Evolutionary conservation across 129 eudicot species (phyloP).

Genomic region (Flaveria linearis): DNA sequence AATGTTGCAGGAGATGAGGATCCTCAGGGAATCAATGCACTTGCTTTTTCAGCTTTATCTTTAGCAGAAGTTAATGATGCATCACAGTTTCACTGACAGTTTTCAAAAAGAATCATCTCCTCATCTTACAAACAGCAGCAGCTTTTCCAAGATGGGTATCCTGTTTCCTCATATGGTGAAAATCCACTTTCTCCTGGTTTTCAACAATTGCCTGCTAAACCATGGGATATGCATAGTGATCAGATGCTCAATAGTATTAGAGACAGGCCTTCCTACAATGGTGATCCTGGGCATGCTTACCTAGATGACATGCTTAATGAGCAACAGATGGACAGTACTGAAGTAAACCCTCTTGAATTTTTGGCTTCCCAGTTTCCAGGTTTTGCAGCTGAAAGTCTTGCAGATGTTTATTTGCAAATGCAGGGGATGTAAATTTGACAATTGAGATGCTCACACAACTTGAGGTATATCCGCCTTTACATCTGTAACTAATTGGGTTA

Average conservation of each 20-base stretch:
- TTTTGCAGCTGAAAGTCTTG: conserved; percentile 88
- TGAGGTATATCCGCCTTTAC: conserved; percentile 56
- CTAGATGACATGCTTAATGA: conserved; percentile 56
- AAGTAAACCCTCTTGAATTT: conserved; percentile 64
- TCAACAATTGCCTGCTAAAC: conserved; percentile 46
- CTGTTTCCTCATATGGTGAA: conserved; percentile 30
- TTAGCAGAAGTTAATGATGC: conserved; percentile 49
- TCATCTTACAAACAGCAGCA: conserved; percentile 44
- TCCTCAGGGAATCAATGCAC: conserved; percentile 41
- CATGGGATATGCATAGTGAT: conserved; percentile 70
- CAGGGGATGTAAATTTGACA: conserved; percentile 75
- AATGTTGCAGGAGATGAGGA: conserved; percentile 57
- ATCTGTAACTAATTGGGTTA: not conserved
- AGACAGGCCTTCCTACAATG: conserved; percentile 50
- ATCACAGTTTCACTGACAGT: conserved; percentile 46
- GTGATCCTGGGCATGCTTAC: conserved; percentile 49
- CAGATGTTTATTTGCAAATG: conserved; percentile 80
- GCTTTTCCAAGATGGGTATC: conserved; percentile 48
- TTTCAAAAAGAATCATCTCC: conserved; percentile 49
- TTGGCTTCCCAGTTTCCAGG: conserved; percentile 82
- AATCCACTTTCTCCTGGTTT: conserved; percentile 21
- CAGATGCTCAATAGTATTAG: conserved; percentile 40
- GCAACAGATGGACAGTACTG: conserved; percentile 51
- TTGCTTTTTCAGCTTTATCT: conserved; percentile 64
- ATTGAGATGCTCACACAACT: conserved; percentile 95